Evolutionary conservation across 805 yeast species (phyloP).

Genomic region (Jamesozyma hellenica): DNA sequence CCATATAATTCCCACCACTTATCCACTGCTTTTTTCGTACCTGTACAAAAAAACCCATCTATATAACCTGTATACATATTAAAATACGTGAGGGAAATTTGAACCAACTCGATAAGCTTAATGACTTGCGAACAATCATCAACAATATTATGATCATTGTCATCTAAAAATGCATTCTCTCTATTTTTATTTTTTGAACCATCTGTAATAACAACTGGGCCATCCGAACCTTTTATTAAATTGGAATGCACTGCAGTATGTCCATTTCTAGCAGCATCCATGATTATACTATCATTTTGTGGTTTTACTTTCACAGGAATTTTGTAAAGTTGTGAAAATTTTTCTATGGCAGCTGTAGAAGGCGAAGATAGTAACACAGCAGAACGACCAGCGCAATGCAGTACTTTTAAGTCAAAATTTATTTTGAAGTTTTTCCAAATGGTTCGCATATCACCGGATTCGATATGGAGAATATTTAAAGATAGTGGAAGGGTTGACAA

Average conservation of each 20-base stretch:
- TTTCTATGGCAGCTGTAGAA: constrained; percentile 69
- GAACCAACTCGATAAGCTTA: constrained; percentile 66
- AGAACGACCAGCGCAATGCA: constrained; percentile 81
- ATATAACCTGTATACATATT: constrained; percentile 50
- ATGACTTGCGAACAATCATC: constrained; percentile 39
- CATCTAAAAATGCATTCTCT: neutral
- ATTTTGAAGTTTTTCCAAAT: constrained; percentile 53
- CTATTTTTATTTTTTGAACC: neutral
- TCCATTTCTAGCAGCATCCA: neutral
- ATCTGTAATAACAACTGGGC: neutral
- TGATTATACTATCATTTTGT: neutral
- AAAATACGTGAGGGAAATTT: constrained; percentile 68
- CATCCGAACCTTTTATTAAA: neutral
- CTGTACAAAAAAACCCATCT: constrained; percentile 77
- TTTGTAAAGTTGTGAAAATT: constrained; percentile 67
- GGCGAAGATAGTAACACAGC: constrained; percentile 63
- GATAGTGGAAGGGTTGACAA: constrained; percentile 71
- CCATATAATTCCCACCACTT: constrained; percentile 84
- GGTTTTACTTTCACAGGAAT: constrained; percentile 30
- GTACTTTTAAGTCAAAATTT: constrained; percentile 64
- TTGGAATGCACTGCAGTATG: too few relatives aligned
- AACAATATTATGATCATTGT: neutral
- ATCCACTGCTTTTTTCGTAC: constrained; percentile 61
- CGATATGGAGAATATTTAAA: constrained; percentile 60
- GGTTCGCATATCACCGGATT: constrained; percentile 43